These are phyloP conservation scores for Caulochytrium protostelioides DNA, from an alignment of 371 early-diverging fungal genomes.

Conservation along the genomic window DNA sequence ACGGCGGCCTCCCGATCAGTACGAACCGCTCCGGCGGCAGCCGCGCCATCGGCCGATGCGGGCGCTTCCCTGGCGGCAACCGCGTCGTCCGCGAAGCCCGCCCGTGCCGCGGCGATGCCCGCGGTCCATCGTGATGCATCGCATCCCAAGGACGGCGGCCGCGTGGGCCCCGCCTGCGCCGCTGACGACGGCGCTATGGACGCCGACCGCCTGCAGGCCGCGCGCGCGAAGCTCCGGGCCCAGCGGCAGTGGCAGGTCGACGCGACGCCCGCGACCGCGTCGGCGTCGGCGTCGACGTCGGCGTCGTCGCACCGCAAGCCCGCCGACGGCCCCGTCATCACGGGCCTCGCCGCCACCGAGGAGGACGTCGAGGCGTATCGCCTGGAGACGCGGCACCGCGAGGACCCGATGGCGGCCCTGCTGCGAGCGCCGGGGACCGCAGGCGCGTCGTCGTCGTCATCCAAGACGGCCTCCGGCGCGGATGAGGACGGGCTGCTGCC, in stretches of 20 bases:
- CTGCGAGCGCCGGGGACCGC: too few species aligned
- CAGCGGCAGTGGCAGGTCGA: too few species aligned
- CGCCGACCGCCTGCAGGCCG: background rate
- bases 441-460: too few species aligned
- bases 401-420: slow-evolving; percentile 29
- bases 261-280: background rate
- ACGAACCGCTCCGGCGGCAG: background rate
- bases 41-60: background rate
- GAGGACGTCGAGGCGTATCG: slow-evolving; percentile 38
- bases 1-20: slow-evolving; percentile 3
- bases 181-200: background rate
- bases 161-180: too few species aligned
- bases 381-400: slow-evolving; percentile 9
- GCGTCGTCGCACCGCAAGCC: background rate
- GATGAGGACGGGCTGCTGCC: too few species aligned
- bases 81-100: too few species aligned
- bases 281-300: slow-evolving; percentile 1
- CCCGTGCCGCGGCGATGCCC: too few species aligned
- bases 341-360: slow-evolving; percentile 13
- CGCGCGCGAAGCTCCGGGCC: too few species aligned
- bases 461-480: too few species aligned
- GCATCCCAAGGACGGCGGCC: too few species aligned
- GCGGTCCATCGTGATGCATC: too few species aligned
- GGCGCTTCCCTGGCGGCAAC: too few species aligned
- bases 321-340: background rate